These are phyloP conservation scores for Suhomyces vadensis DNA, from an alignment of 805 yeast species.

Conservation along the genomic window DNA sequence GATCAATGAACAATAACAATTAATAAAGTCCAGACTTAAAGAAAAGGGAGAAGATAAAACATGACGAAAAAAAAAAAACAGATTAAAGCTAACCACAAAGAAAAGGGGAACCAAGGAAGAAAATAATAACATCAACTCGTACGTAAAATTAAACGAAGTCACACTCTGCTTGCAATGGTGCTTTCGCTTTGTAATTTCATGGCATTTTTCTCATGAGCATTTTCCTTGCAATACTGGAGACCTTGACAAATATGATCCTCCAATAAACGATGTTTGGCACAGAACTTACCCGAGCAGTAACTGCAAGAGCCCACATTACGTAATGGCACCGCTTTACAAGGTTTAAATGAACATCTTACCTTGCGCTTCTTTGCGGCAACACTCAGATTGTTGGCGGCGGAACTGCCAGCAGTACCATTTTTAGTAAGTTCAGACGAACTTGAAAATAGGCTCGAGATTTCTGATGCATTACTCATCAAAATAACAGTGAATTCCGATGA, in stretches of 20 bases:
- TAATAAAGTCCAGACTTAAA: slow-evolving; percentile 4
- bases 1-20: neutral
- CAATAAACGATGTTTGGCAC: slow-evolving; percentile 82
- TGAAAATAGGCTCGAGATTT: slow-evolving; percentile 20
- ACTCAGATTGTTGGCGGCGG: slow-evolving; percentile 16
- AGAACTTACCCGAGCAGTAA: slow-evolving; percentile 80
- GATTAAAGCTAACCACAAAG: neutral
- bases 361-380: slow-evolving; percentile 35
- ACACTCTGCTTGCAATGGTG: slow-evolving; percentile 74
- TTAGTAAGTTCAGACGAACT: slow-evolving; percentile 1
- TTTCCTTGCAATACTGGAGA: slow-evolving; percentile 75
- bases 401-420: slow-evolving; percentile 12
- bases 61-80: neutral
- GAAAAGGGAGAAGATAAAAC: neutral
- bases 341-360: slow-evolving; percentile 50
- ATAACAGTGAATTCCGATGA: slow-evolving; percentile 21
- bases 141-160: slow-evolving; percentile 11
- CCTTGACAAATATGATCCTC: slow-evolving; percentile 85
- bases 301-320: slow-evolving; percentile 80
- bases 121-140: neutral
- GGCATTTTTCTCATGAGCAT: slow-evolving; percentile 81
- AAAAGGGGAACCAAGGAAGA: no score
- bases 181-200: slow-evolving; percentile 79
- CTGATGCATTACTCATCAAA: slow-evolving; percentile 28
- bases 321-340: slow-evolving; percentile 65